phyloP scores from a whole-genome alignment of 345 rosid species.

The Pugionium cornutum region DNA sequence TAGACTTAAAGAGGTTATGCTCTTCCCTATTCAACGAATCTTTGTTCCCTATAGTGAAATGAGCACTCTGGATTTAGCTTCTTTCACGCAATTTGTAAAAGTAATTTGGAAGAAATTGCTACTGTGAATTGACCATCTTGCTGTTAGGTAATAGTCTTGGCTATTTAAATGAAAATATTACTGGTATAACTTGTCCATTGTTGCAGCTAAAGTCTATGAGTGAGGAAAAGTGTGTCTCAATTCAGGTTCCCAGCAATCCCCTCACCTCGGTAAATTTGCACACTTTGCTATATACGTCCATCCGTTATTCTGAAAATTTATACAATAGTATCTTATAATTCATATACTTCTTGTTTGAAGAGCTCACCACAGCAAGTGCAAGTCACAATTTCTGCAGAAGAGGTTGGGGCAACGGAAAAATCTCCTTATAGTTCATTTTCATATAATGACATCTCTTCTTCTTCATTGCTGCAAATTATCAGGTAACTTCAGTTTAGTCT shows the following conservation, averaged over 20 bases:
- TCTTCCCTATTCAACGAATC: slow-evolving; percentile 6
- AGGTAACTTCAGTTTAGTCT: slow-evolving; percentile 61
- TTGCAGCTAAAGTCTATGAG: slow-evolving; percentile 64
- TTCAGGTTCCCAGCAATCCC: slow-evolving; percentile 66
- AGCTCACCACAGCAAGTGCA: slow-evolving; percentile 61
- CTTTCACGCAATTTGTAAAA: slow-evolving; percentile 13
- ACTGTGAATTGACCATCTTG: background rate
- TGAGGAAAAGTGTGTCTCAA: slow-evolving; percentile 67
- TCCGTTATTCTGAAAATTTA: slow-evolving; percentile 9
- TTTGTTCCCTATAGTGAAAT: slow-evolving; percentile 17
- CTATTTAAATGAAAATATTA: background rate
- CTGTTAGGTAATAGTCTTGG: slow-evolving; percentile 13
- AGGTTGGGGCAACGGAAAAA: slow-evolving; percentile 80
- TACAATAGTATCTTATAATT: slow-evolving; percentile 18
- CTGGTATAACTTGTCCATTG: slow-evolving; percentile 27
- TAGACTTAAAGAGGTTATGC: background rate
- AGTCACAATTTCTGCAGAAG: slow-evolving; percentile 81
- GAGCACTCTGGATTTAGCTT: slow-evolving; percentile 14
- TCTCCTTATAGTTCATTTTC: slow-evolving; percentile 75
- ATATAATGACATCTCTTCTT: slow-evolving; percentile 65
- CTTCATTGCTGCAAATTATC: slow-evolving; percentile 68
- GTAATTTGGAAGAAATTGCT: slow-evolving; percentile 24
- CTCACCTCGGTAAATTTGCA: slow-evolving; percentile 53
- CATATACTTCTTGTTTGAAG: slow-evolving; percentile 46
- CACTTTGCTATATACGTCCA: slow-evolving; percentile 38